These are phyloP conservation scores for Conringia planisiliqua DNA, from an alignment of 345 rosid species.

Conservation along the genomic window DNA sequence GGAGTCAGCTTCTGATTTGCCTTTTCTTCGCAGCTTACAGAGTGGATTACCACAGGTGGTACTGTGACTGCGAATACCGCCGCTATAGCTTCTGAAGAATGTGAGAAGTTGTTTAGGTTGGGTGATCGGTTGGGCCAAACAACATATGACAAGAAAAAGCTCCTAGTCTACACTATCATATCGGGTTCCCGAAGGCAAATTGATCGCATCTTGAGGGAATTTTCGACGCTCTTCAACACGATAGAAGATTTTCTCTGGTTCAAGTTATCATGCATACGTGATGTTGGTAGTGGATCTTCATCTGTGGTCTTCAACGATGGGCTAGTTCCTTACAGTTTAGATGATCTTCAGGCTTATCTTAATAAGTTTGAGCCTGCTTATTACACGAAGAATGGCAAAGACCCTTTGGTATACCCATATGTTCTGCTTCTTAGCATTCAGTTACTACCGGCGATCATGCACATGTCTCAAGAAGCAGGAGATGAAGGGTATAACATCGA, in stretches of 20 bases:
- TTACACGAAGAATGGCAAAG: slow-evolving; percentile 95
- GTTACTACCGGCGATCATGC: slow-evolving; percentile 70
- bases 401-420: slow-evolving; percentile 92
- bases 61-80: slow-evolving; percentile 73
- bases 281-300: slow-evolving; percentile 53
- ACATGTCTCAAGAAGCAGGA: slow-evolving; percentile 77
- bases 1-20: slow-evolving; percentile 11
- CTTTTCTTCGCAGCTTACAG: slow-evolving; percentile 64
- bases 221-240: slow-evolving; percentile 74
- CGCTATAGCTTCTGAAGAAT: slow-evolving; percentile 88
- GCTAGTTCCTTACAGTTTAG: slow-evolving; percentile 68
- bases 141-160: slow-evolving; percentile 87
- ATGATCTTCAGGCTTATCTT: slow-evolving; percentile 91
- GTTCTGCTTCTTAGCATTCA: slow-evolving; percentile 86
- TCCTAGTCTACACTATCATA: slow-evolving; percentile 81
- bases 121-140: slow-evolving; percentile 92
- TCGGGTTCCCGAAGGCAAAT: slow-evolving; percentile 92
- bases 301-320: slow-evolving; percentile 68
- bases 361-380: slow-evolving; percentile 91
- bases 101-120: slow-evolving; percentile 87
- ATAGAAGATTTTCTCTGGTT: slow-evolving; percentile 99
- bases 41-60: slow-evolving; percentile 89
- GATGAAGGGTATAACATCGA: slow-evolving; percentile 78
- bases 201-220: slow-evolving; percentile 82
- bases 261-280: slow-evolving; percentile 71